These are phyloP conservation scores for Phytopythium helicoides DNA, from an alignment of 352 stramenopile species.

Conservation along the genomic window DNA sequence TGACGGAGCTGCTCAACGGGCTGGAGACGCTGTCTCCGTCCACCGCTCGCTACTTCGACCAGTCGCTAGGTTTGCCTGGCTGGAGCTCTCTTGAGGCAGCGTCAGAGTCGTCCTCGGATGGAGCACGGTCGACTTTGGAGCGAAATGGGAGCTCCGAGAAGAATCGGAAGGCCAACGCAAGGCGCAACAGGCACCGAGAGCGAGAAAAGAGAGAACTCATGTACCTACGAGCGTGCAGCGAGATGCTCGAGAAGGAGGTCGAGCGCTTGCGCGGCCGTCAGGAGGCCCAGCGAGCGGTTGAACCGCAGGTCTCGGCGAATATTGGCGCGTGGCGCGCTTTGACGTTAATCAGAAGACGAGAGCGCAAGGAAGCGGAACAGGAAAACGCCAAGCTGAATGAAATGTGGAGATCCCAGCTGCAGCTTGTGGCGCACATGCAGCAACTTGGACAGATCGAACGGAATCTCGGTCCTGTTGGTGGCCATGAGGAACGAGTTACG, in stretches of 20 bases:
- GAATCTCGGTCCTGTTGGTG: background rate
- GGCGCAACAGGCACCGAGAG: constrained; percentile 3
- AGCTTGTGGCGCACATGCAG: constrained; percentile 2
- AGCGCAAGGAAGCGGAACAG: background rate
- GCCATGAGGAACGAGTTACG: background rate
- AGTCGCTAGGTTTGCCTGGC: too few species aligned
- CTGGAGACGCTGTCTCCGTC: too few species aligned
- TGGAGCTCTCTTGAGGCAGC: too few species aligned
- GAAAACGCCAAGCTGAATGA: background rate
- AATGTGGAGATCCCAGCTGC: background rate
- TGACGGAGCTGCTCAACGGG: too few species aligned
- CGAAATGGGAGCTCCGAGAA: background rate
- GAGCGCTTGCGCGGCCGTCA: background rate
- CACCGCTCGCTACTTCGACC: too few species aligned
- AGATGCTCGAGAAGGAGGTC: background rate
- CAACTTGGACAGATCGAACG: background rate
- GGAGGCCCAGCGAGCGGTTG: background rate
- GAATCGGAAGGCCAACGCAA: background rate
- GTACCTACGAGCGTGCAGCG: constrained; percentile 3
- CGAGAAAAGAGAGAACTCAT: constrained; percentile 3
- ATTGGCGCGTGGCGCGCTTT: background rate
- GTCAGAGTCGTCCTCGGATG: too few species aligned
- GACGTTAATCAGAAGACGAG: background rate
- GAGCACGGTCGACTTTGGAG: too few species aligned
- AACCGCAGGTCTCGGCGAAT: background rate